Percentiles rank a stretch among this genome's conserved stretches.
Evolutionary conservation across 2,329 filamentous ascomycete genomes (phyloP).

Genomic region (Neofusicoccum kwambonambiense): DNA sequence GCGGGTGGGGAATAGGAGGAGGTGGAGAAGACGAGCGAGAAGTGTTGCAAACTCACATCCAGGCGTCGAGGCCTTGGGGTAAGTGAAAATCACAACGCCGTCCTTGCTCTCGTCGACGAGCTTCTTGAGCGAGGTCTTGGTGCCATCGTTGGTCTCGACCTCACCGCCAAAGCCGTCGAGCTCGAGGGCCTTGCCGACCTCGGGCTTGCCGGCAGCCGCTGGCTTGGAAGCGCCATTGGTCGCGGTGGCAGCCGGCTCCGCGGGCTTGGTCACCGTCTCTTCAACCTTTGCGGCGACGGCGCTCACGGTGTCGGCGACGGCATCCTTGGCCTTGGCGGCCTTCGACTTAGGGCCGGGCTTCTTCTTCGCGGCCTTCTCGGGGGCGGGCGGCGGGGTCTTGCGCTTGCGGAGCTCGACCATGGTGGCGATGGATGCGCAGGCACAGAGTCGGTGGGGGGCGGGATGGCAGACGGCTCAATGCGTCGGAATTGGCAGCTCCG

Average conservation of each 20-base stretch:
- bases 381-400: slow-evolving; percentile 54
- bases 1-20: neutral
- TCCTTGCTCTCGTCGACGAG: slow-evolving; percentile 80
- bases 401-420: slow-evolving; percentile 64
- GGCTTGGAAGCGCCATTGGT: slow-evolving; percentile 29
- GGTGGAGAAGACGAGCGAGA: neutral
- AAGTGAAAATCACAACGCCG: slow-evolving; percentile 91
- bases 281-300: slow-evolving; percentile 20
- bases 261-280: slow-evolving; percentile 30
- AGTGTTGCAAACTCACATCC: slow-evolving; percentile 68
- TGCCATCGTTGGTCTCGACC: slow-evolving; percentile 81
- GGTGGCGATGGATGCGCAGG: neutral
- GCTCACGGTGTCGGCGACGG: slow-evolving; percentile 24
- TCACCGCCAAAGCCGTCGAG: slow-evolving; percentile 62
- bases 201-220: slow-evolving; percentile 28
- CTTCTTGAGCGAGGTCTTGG: slow-evolving; percentile 73
- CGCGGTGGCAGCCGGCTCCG: slow-evolving; percentile 29
- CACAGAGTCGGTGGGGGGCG: neutral
- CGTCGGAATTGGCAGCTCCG: neutral
- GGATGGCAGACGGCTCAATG: neutral
- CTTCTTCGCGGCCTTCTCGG: slow-evolving; percentile 49
- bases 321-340: slow-evolving; percentile 28
- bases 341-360: slow-evolving; percentile 44
- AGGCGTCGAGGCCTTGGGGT: slow-evolving; percentile 90
- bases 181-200: slow-evolving; percentile 53